Evolutionary conservation across 23 red algal species (phyloP).

Genomic region (Cyanidium caldarium): DNA sequence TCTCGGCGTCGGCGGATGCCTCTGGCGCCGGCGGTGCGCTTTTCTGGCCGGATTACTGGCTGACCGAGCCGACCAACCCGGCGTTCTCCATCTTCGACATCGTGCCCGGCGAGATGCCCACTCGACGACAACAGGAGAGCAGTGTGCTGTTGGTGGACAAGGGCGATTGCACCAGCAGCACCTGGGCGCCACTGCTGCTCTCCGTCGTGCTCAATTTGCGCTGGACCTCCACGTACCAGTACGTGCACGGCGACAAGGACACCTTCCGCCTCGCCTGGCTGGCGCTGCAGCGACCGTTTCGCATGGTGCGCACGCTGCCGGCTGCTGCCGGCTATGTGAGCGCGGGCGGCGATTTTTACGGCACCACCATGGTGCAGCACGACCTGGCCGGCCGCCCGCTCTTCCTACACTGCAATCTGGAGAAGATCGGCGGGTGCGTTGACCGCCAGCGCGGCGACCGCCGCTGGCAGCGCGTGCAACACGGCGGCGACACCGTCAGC

Average conservation of each 20-base stretch:
- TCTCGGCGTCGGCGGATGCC: not conserved
- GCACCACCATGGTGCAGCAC: conserved; percentile 2
- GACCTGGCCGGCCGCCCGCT: not conserved
- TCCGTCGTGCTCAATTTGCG: not conserved
- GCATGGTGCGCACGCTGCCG: not conserved
- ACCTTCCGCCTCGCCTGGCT: not conserved
- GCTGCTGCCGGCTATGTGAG: not conserved
- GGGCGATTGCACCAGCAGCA: not conserved
- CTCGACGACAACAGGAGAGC: conserved; percentile 5
- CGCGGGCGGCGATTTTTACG: not conserved
- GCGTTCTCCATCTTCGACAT: conserved; percentile 2
- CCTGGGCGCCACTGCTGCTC: not conserved
- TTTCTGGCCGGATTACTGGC: conserved; percentile 16
- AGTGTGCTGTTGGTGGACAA: not conserved
- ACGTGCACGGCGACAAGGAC: conserved; percentile 3
- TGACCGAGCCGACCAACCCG: not conserved
- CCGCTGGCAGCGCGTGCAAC: not conserved
- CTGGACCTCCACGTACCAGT: not conserved
- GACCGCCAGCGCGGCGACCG: not conserved
- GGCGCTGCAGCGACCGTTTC: not conserved
- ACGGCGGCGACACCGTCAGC: not conserved
- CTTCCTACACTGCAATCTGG: not conserved
- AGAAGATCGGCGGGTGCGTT: not conserved
- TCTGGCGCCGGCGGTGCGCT: not conserved
- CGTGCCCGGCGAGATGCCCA: not conserved